Percentiles rank a stretch among this genome's conserved stretches.
Evolutionary conservation across 331 rosid genomes (phyloP).

Genomic region (Malus hybrid): DNA sequence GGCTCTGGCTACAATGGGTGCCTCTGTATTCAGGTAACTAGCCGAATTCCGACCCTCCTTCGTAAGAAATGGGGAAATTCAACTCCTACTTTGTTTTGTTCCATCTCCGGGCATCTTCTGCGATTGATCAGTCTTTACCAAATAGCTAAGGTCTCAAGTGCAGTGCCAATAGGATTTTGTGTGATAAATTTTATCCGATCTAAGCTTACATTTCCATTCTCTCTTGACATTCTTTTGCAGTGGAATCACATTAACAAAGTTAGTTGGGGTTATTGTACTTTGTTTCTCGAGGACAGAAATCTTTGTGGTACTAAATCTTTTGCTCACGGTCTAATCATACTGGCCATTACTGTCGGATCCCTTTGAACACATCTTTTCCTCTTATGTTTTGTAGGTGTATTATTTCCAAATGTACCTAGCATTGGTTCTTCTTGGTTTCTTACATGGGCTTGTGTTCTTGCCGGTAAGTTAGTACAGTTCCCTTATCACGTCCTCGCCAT

Average conservation of each 20-base stretch:
- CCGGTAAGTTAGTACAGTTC: conserved; percentile 51
- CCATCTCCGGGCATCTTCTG: neutral
- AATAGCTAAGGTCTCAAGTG: neutral
- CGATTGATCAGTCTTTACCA: neutral
- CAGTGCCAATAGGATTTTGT: neutral
- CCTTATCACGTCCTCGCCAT: neutral
- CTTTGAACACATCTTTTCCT: neutral
- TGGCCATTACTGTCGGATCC: neutral
- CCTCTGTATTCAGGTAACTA: conserved; percentile 83
- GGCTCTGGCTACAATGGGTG: conserved; percentile 96
- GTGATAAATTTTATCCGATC: neutral
- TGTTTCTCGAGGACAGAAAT: conserved; percentile 96
- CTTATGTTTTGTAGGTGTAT: conserved; percentile 57
- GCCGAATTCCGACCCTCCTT: neutral
- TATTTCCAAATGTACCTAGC: conserved; percentile 94
- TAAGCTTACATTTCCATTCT: neutral
- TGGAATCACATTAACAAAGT: conserved; percentile 91
- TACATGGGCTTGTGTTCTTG: conserved; percentile 93
- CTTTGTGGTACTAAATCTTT: conserved; percentile 67
- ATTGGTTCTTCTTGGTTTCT: conserved; percentile 90
- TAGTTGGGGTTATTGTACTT: conserved; percentile 92
- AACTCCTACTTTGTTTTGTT: neutral
- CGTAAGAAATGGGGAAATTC: neutral
- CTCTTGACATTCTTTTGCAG: conserved; percentile 30
- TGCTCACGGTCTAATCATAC: neutral